These are phyloP conservation scores for Debaryomycetaceae sp. DNA, from an alignment of 1,139 yeast species.

Conservation along the genomic window DNA sequence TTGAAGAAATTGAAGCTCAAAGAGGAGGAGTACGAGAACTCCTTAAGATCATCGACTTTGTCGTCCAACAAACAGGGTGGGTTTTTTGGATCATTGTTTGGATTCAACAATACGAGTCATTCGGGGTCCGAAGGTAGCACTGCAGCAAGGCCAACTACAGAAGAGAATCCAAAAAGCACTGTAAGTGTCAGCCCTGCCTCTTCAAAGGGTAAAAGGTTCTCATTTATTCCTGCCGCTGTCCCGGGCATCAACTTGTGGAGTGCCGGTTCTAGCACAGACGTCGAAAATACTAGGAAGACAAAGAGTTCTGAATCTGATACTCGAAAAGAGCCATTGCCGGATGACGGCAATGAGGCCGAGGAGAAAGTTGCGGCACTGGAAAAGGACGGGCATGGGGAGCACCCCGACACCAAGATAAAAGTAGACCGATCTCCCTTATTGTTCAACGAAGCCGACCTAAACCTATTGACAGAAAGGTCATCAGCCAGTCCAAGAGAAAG, in stretches of 20 bases:
- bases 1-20: conserved; percentile 32
- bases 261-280: background rate
- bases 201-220: conserved; percentile 12
- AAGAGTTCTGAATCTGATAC: background rate
- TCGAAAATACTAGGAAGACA: conserved; percentile 1
- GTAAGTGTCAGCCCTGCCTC: background rate
- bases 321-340: background rate
- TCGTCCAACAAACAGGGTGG: conserved; percentile 16
- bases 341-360: background rate
- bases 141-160: background rate
- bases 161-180: background rate
- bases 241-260: conserved; percentile 5
- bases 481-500: background rate
- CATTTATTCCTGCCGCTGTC: conserved; percentile 14
- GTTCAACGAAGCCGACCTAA: conserved; percentile 1
- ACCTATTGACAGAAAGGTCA: background rate
- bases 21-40: conserved; percentile 41
- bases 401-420: background rate
- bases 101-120: conserved; percentile 11
- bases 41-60: conserved; percentile 24
- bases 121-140: background rate
- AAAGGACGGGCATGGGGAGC: background rate
- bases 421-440: background rate
- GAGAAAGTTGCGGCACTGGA: background rate
- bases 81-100: conserved; percentile 29